Percentiles rank a stretch among this genome's conserved stretches.
phyloP scores from a whole-genome alignment of 495 filamentous ascomycete genomes.

The Trichoderma orchidacearum region DNA sequence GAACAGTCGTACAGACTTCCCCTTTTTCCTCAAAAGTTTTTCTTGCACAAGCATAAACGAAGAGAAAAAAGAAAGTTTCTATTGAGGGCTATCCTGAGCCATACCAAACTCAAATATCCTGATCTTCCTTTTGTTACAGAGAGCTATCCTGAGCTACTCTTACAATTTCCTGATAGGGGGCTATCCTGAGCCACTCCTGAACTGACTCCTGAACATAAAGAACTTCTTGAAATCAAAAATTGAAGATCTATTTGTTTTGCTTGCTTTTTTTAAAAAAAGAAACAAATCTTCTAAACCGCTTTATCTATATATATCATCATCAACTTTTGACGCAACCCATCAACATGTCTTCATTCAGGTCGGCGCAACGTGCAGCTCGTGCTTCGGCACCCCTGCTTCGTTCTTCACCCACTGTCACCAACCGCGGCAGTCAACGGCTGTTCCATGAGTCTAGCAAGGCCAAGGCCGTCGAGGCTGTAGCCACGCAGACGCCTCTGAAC shows the following conservation, averaged over 20 bases:
- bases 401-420: not conserved
- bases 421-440: not conserved
- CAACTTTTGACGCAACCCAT: not conserved
- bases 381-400: not conserved
- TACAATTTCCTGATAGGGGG: not conserved
- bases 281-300: not conserved
- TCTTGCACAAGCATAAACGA: no score
- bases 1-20: no score
- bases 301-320: not conserved
- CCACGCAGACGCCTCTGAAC: not conserved
- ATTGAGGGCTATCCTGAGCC: slow-evolving; percentile 9
- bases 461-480: not conserved
- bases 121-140: not conserved
- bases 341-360: not conserved
- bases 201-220: not conserved
- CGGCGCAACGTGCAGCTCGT: not conserved
- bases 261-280: not conserved
- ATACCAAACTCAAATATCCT: not conserved
- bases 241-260: not conserved
- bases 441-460: slow-evolving; percentile 2
- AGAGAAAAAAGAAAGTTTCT: no score
- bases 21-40: no score
- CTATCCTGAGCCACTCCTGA: slow-evolving; percentile 1
- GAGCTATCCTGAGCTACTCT: slow-evolving; percentile 3
- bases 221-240: not conserved